A percentile compares a stretch with the other conserved stretches of the same genome.
phyloP scores from a whole-genome alignment of 768 basidiomycete genomes.

The Lentinula aciculospora region DNA sequence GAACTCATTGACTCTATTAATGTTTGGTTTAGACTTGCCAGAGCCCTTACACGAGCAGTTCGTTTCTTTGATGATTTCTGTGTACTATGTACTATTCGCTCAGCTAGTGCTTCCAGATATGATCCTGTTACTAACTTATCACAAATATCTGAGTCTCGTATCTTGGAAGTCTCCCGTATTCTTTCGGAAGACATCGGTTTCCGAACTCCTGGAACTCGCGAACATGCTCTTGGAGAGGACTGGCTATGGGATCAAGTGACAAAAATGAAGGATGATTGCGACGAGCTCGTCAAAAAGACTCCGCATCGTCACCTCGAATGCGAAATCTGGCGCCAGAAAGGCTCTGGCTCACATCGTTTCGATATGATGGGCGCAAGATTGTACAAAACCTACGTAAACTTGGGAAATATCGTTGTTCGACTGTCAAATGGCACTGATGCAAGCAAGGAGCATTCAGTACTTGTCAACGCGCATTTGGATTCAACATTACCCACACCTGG shows the following conservation, averaged over 20 bases:
- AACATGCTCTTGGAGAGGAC: constrained; percentile 79
- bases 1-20: too few species aligned
- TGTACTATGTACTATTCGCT: background rate
- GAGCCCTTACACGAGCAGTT: constrained; percentile 2
- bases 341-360: constrained; percentile 85
- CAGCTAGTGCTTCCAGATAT: constrained; percentile 18
- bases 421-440: constrained; percentile 70
- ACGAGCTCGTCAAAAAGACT: constrained; percentile 36
- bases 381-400: constrained; percentile 81
- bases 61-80: background rate
- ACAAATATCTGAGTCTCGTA: constrained; percentile 66
- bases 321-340: constrained; percentile 87
- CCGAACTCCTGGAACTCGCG: constrained; percentile 84
- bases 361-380: constrained; percentile 86
- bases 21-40: background rate
- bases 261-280: constrained; percentile 57
- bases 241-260: constrained; percentile 75
- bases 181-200: constrained; percentile 87
- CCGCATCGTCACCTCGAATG: constrained; percentile 67
- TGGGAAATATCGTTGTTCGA: constrained; percentile 87
- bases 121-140: constrained; percentile 54
- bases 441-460: constrained; percentile 75
- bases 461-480: constrained; percentile 89
- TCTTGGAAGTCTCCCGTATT: constrained; percentile 56
- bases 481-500: constrained; percentile 86